Base-by-base conservation (phyloP, 2,329 filamentous ascomycete genomes). In the Neopestalotiopsis sp. region DNA sequence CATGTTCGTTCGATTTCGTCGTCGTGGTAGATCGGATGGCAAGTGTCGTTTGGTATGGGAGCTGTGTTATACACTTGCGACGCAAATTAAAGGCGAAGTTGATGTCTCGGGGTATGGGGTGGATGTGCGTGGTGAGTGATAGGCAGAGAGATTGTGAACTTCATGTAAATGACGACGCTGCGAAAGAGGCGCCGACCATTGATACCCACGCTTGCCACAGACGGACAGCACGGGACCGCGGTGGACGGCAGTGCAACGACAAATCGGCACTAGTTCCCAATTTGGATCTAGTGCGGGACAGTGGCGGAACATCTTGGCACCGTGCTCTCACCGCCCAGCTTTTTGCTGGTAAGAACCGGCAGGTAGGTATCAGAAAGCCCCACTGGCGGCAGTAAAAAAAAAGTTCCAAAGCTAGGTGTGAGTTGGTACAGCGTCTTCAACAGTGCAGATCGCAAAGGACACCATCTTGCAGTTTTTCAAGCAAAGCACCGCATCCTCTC, bases 1-100 rank as follows among this genome's bases (percentile, higher is more conserved):
- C 79, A 92, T 90, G 93, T 95, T 95, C 67, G 74, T 74, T 71
- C 70, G 38, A 63, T 61, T 66, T 28, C 24, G 24, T 32, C 4
- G 10, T 45, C n/a, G 13, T 65, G 6, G 38, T 20, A 53, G 38
- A 13, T 30, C 9, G 17, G 14, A 14, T 63, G 1, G 17, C 3
- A n/a, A 63, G 61, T 24, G 32, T 12, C 12, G 10, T 28, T n/a
- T 24, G 3, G n/a, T 32, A 17, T 24, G 20, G 17, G n/a, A 53
- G n/a, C 20, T 38, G 61, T 34, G 61, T 9, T 24, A 24, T 20
- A n/a, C 6, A n/a, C 30, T 34, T n/a, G 30, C 45, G 20, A 53
- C 6, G 45, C 45, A 53, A 17, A 53, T 53, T 63, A 53, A 20
- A 10, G 9, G 38, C 9, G 17, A 9, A 13, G 42, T 49, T 53